These are phyloP conservation scores for Phytophthora idaei DNA, from an alignment of 352 stramenopile species.

Conservation along the genomic window DNA sequence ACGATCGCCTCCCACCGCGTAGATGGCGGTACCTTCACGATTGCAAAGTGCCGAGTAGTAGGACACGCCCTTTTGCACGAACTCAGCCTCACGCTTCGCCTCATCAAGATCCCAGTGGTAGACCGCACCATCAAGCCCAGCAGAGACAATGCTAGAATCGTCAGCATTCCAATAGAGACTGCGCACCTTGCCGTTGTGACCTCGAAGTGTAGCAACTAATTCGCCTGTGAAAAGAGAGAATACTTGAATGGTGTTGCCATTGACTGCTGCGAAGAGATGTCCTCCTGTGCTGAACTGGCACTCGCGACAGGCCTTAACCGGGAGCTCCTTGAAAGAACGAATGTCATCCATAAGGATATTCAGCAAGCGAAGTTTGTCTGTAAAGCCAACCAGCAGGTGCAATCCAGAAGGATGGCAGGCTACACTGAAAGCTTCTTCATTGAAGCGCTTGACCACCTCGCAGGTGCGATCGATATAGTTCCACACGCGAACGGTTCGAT, in stretches of 20 bases:
- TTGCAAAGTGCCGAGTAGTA: constrained; percentile 90
- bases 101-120: constrained; percentile 95
- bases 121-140: constrained; percentile 92
- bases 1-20: constrained; percentile 88
- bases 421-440: constrained; percentile 90
- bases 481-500: constrained; percentile 91
- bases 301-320: constrained; percentile 82
- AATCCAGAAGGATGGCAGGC: constrained; percentile 91
- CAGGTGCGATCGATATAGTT: constrained; percentile 92
- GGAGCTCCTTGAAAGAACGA: constrained; percentile 82
- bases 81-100: constrained; percentile 90
- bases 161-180: constrained; percentile 89
- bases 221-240: constrained; percentile 93
- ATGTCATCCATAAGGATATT: constrained; percentile 94
- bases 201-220: constrained; percentile 88
- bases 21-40: constrained; percentile 79
- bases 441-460: constrained; percentile 90
- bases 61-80: constrained; percentile 92
- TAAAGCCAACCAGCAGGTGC: constrained; percentile 90
- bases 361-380: constrained; percentile 90
- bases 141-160: constrained; percentile 87
- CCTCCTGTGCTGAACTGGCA: constrained; percentile 88
- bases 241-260: constrained; percentile 93
- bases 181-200: constrained; percentile 94
- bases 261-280: constrained; percentile 93